A percentile compares a stretch with the other conserved stretches of the same genome.
These are phyloP conservation scores for Hippophae tibetana DNA, from an alignment of 306 rosid species.

Conservation along the genomic window DNA sequence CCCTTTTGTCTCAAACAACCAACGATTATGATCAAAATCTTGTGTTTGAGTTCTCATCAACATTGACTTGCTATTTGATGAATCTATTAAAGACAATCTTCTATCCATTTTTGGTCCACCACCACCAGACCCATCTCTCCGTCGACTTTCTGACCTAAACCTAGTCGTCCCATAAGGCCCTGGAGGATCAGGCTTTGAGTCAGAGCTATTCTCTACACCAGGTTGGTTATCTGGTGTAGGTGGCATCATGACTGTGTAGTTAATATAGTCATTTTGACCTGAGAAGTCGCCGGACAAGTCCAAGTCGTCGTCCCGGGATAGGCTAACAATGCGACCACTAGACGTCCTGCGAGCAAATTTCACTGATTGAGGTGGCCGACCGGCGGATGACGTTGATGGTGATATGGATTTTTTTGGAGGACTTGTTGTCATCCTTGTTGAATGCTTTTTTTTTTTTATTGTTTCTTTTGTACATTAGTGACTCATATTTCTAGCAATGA, in stretches of 20 bases:
- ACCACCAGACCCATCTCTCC: constrained; percentile 4
- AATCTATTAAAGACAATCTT: constrained; percentile 55
- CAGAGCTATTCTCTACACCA: constrained; percentile 24
- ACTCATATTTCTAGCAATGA: background rate
- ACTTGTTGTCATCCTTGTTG: constrained; percentile 17
- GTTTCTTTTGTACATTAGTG: background rate
- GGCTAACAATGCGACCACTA: constrained; percentile 50
- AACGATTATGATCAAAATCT: constrained; percentile 81
- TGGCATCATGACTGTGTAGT: constrained; percentile 81
- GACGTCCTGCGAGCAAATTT: constrained; percentile 52
- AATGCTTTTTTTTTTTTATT: background rate
- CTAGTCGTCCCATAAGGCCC: constrained; percentile 10
- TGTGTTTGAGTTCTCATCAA: constrained; percentile 61
- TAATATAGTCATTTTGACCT: constrained; percentile 49
- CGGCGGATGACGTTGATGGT: constrained; percentile 14
- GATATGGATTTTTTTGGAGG: constrained; percentile 32
- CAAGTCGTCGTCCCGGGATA: constrained; percentile 59
- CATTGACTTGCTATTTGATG: constrained; percentile 59
- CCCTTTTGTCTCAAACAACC: constrained; percentile 79
- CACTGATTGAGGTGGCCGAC: constrained; percentile 36
- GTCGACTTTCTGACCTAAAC: constrained; percentile 19
- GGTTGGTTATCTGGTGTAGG: constrained; percentile 85
- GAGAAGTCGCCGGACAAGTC: constrained; percentile 46
- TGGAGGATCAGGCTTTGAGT: constrained; percentile 31
- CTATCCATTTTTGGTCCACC: constrained; percentile 40